A percentile compares a stretch with the other conserved stretches of the same genome.
Evolutionary conservation across 2,329 filamentous ascomycete species (phyloP).

Genomic region (Diaporthe longicolla): DNA sequence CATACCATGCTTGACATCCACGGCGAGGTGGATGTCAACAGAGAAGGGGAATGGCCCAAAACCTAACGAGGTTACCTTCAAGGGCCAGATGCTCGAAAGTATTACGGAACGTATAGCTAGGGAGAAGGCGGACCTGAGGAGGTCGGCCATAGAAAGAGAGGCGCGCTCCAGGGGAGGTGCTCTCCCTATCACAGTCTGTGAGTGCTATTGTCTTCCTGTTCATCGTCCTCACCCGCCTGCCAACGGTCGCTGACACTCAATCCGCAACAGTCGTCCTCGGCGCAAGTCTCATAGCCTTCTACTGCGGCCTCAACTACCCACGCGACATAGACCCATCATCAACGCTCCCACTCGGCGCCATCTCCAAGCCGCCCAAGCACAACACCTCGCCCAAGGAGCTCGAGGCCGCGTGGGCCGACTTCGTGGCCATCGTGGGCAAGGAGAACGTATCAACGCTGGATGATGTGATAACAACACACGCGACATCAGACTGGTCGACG

Average conservation of each 20-base stretch:
- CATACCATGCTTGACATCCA: constrained; percentile 19
- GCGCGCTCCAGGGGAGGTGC: constrained; percentile 57
- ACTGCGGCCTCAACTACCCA: constrained; percentile 69
- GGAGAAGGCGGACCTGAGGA: constrained; percentile 62
- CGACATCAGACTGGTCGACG: constrained; percentile 74
- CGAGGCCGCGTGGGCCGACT: constrained; percentile 79
- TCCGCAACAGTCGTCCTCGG: constrained; percentile 64
- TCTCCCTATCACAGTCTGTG: constrained; percentile 64
- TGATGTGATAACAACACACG: constrained; percentile 68
- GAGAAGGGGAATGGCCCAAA: constrained; percentile 14
- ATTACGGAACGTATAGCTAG: constrained; percentile 63
- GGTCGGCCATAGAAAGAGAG: constrained; percentile 57
- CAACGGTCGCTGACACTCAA: constrained; percentile 36
- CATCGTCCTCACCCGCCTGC: not conserved
- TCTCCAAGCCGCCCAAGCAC: constrained; percentile 65
- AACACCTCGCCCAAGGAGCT: constrained; percentile 74
- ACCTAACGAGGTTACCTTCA: constrained; percentile 55
- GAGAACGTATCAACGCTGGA: constrained; percentile 75
- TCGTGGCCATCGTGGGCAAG: constrained; percentile 73
- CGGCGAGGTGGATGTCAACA: constrained; percentile 40
- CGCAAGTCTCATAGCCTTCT: constrained; percentile 68
- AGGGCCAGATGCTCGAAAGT: constrained; percentile 69
- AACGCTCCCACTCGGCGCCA: constrained; percentile 69
- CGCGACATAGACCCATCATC: constrained; percentile 66
- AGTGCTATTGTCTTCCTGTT: constrained; percentile 5